Percentiles rank a stretch among this genome's conserved stretches.
Conservation (phyloP, 495 filamentous ascomycete species). For the Rhypophila decipiens region DNA sequence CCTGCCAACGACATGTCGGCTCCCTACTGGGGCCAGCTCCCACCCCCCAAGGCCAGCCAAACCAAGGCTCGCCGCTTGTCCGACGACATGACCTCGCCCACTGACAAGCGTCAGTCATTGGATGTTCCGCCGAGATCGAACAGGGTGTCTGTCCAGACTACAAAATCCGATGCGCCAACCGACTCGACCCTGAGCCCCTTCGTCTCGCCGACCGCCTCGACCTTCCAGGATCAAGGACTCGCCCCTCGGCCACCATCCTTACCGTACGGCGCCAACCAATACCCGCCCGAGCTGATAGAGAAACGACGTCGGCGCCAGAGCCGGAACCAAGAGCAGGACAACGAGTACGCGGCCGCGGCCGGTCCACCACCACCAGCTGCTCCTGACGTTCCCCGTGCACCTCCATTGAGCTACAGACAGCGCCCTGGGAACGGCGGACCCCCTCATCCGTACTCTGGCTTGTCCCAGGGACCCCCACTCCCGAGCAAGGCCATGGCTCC, state of each 20-base stretch:
- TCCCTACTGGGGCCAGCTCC: conserved; percentile 39
- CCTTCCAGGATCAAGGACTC: conserved; percentile 38
- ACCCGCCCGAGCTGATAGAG: conserved; percentile 34
- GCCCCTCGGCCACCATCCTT: conserved; percentile 46
- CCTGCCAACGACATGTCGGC: conserved; percentile 34
- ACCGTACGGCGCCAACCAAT: conserved; percentile 38
- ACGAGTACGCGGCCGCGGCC: conserved; percentile 18
- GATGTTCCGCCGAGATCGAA: conserved; percentile 30
- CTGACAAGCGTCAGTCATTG: conserved; percentile 35
- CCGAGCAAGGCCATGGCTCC: conserved; percentile 30
- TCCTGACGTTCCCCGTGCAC: conserved; percentile 53
- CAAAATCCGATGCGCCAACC: conserved; percentile 40
- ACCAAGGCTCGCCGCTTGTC: conserved; percentile 36
- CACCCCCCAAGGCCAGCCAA: conserved; percentile 27
- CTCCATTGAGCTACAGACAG: conserved; percentile 51
- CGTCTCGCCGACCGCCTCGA: conserved; percentile 43
- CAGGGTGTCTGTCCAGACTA: conserved; percentile 37
- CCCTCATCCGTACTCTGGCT: conserved; percentile 21
- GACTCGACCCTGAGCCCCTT: conserved; percentile 47
- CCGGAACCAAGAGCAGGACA: conserved; percentile 27
- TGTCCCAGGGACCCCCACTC: conserved; percentile 16
- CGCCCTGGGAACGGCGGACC: conserved; percentile 38
- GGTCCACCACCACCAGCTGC: conserved; percentile 42
- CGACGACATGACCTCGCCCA: conserved; percentile 27
- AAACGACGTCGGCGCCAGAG: conserved; percentile 29